Evolutionary conservation across 768 basidiomycete genomes (phyloP), one percentile per base, ranked within the genome.

Genomic region (Chalciporus piperatus): DNA sequence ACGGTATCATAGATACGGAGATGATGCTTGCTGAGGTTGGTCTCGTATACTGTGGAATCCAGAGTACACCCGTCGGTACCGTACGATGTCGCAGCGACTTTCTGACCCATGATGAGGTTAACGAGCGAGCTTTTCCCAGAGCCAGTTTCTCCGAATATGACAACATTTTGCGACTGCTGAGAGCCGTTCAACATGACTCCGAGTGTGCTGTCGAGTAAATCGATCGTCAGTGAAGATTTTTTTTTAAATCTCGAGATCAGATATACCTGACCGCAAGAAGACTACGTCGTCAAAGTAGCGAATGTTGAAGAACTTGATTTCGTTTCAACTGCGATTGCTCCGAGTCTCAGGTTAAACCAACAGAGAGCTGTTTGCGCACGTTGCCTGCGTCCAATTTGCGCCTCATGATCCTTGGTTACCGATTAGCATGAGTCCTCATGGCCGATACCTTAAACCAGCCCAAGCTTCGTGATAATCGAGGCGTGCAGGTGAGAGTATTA

Each of bases 101-200:
- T 50, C 3, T 50, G 25, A 11, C 64, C 66, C n/a, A 62, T 51
- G 43, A 77, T 60, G 65, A 78, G 68, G 58, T 77, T 77, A 25
- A 77, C 55, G 27, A 77, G 63, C 3, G 73, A 74, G 58, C 76
- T 78, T 58, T 78, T 78, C 3, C 72, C 70, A 39, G 66, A 50
- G 20, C 66, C 66, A 4, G 66, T 66, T 51, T 70, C 66, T 27
- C 66, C 66, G 11, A 70, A 70, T 51, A 68, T 58, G 41, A 68
- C 58, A 14, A 68, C 61, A 42, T 68, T 68, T 27, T 66, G 66
- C 19, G 38, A 13, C n/a, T 20, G 40, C 41, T 52, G 41, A 23
- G 30, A 20, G 13, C 16, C 20, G 20, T 41, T 41, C n/a, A n/a
- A 37, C 62, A 64, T 63, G 41, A n/a, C n/a, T n/a, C n/a, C n/a